A percentile compares a stretch with the other conserved stretches of the same genome.
Evolutionary conservation across 116 monocot genomes (phyloP).

Genomic region (Cymodocea nodosa): DNA sequence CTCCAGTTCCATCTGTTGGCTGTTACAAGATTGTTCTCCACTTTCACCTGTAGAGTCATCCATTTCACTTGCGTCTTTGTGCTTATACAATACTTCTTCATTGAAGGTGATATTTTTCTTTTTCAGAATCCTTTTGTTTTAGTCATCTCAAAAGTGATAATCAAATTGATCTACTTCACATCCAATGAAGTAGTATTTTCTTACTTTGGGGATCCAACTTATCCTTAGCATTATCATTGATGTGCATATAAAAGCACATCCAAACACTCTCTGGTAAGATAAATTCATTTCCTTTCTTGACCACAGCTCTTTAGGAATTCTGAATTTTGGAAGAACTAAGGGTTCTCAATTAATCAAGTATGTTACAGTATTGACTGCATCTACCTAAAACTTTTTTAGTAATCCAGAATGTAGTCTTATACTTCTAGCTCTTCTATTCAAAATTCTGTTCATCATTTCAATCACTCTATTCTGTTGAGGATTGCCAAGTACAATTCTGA

Average conservation of each 20-base stretch:
- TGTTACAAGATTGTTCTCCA: no score
- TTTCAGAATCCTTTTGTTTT: no score
- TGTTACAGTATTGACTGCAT: conserved; percentile 3
- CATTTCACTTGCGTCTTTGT: no score
- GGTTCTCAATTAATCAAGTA: conserved; percentile 3
- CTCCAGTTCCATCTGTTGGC: no score
- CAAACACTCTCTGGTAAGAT: neutral
- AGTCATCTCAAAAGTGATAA: neutral
- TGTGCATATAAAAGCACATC: neutral
- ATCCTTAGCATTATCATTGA: neutral
- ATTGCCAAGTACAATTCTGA: neutral
- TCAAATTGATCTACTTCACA: neutral
- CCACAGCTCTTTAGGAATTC: neutral
- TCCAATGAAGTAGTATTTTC: neutral
- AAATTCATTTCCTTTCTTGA: conserved; percentile 3
- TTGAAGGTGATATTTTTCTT: no score
- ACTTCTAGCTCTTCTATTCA: conserved; percentile 5
- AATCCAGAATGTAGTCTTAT: neutral
- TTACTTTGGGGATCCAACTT: neutral
- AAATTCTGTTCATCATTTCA: conserved; percentile 7
- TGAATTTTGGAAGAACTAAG: neutral
- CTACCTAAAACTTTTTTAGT: neutral
- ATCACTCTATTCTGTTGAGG: neutral
- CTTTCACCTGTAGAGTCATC: no score
- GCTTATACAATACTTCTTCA: no score